Percentiles rank a stretch among this genome's conserved stretches.
phyloP scores from a whole-genome alignment of 2,329 filamentous ascomycete species.

The Mollisiaceae sp. region DNA sequence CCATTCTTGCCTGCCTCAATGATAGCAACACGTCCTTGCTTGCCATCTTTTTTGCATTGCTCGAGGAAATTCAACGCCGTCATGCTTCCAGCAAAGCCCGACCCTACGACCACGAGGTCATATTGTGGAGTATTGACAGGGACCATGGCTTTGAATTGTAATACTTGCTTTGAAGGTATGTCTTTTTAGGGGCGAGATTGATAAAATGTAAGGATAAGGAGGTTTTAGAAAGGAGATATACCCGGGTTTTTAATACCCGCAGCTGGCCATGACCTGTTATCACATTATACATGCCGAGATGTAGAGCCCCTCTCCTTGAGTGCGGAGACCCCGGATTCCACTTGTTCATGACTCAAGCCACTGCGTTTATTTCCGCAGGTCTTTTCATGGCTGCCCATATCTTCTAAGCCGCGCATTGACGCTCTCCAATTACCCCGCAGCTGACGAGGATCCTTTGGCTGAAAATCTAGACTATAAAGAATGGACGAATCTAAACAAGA shows the following conservation, averaged over 20 bases:
- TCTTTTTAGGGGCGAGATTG: neutral
- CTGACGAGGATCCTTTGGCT: neutral
- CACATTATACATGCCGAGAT: neutral
- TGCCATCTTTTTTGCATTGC: conserved; percentile 44
- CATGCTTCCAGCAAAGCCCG: conserved; percentile 48
- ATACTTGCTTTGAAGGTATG: neutral
- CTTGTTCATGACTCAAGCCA: neutral
- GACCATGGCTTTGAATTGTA: neutral
- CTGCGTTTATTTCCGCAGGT: neutral
- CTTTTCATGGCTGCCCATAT: neutral
- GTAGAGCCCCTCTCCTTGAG: neutral
- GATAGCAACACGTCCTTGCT: conserved; percentile 46
- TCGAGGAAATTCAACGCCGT: conserved; percentile 49
- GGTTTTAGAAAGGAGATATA: neutral
- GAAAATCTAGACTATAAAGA: neutral
- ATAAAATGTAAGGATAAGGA: neutral
- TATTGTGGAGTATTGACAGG: conserved; percentile 6
- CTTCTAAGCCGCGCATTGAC: neutral
- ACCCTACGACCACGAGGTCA: conserved; percentile 45
- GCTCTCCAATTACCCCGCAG: neutral
- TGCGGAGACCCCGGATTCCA: neutral
- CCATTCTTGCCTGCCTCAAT: conserved; percentile 47
- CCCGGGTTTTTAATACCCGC: neutral
- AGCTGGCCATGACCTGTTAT: neutral
- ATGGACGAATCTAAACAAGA: neutral